Percentiles rank a stretch among this genome's conserved stretches.
Evolutionary conservation across 164 flowering plant genomes (phyloP).

Genomic region (Hamamelis virginiana): DNA sequence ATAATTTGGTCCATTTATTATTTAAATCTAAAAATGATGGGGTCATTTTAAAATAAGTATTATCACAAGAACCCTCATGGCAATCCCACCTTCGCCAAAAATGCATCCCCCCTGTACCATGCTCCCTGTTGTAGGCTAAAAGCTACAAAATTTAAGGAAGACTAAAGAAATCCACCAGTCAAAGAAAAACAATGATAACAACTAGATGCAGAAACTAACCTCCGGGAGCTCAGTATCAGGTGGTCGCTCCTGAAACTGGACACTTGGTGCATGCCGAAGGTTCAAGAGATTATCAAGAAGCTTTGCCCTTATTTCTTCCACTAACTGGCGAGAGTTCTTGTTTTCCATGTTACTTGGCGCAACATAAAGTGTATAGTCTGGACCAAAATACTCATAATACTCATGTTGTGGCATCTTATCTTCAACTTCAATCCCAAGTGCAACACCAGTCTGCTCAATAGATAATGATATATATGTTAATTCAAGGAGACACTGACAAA

Average conservation of each 20-base stretch:
- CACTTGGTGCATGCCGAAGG: conserved; percentile 29
- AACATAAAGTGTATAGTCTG: conserved; percentile 27
- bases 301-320: conserved; percentile 19
- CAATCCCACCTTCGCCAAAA: too few species aligned
- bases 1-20: too few species aligned
- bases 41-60: too few species aligned
- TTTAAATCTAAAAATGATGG: too few species aligned
- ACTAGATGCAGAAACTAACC: conserved; percentile 17
- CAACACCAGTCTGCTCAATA: conserved; percentile 20
- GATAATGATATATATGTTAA: neutral
- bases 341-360: conserved; percentile 29
- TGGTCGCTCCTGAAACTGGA: conserved; percentile 32
- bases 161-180: too few species aligned
- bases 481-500: too few species aligned
- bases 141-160: too few species aligned
- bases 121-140: too few species aligned
- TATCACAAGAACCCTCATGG: too few species aligned
- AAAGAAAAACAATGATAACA: too few species aligned
- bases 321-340: conserved; percentile 6
- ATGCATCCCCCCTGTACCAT: too few species aligned
- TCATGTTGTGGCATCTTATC: conserved; percentile 23
- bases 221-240: conserved; percentile 32
- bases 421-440: conserved; percentile 14
- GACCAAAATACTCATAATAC: conserved; percentile 27
- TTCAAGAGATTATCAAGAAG: conserved; percentile 25